These are phyloP conservation scores for Eucalyptus caleyi DNA, from an alignment of 345 rosid species.

Conservation along the genomic window DNA sequence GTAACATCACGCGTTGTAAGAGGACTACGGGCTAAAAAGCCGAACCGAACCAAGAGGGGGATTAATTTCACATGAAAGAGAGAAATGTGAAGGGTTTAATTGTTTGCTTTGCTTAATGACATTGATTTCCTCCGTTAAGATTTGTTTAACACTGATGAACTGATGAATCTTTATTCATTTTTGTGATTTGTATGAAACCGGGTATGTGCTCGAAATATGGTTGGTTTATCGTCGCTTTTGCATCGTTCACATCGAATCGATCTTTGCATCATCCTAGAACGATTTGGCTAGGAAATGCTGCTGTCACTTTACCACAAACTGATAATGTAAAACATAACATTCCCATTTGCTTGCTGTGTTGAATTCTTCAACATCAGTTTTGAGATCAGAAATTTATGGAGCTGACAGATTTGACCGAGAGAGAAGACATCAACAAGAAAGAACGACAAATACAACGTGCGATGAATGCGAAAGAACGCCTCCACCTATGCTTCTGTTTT, in stretches of 20 bases:
- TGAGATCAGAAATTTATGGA: neutral
- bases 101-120: neutral
- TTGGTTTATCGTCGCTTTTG: neutral
- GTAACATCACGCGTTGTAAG: slow-evolving; percentile 28
- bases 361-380: neutral
- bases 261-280: neutral
- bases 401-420: neutral
- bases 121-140: neutral
- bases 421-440: neutral
- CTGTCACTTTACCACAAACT: neutral
- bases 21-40: slow-evolving; percentile 1
- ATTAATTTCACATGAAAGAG: neutral
- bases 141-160: neutral
- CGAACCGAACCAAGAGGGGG: neutral
- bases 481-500: neutral
- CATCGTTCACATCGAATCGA: neutral
- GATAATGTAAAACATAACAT: neutral
- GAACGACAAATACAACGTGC: neutral
- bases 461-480: neutral
- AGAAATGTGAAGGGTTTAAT: neutral
- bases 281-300: neutral
- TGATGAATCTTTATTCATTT: neutral
- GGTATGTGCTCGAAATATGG: neutral
- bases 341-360: neutral
- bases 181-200: neutral